phyloP scores from a whole-genome alignment of 202 grass and related monocot species.

The Panicum virgatum region DNA sequence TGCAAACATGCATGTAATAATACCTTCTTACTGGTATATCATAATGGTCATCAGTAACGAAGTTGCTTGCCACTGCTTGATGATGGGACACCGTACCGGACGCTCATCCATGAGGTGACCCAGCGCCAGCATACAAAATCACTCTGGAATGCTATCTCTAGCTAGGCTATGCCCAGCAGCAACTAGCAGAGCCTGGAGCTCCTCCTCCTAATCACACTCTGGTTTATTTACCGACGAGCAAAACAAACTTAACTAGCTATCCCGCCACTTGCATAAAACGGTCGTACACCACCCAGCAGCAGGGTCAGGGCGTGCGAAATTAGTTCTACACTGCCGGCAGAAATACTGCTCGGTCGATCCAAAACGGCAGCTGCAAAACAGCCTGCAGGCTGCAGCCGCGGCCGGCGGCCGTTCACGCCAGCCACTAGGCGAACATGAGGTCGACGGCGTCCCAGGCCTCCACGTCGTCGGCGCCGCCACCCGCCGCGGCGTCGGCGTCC shows the following conservation, averaged over 20 bases:
- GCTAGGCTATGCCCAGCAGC: not conserved
- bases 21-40: no score
- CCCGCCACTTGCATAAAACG: no score
- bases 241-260: not conserved
- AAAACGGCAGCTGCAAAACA: not conserved
- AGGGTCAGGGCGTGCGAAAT: no score
- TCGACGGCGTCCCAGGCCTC: constrained; percentile 44
- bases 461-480: not conserved
- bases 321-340: no score
- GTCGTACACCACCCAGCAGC: no score
- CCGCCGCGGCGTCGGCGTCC: not conserved
- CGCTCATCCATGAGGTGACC: not conserved
- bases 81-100: no score
- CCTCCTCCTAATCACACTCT: not conserved
- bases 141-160: not conserved
- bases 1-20: no score
- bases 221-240: not conserved
- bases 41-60: no score
- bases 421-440: constrained; percentile 31
- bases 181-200: not conserved
- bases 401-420: not conserved
- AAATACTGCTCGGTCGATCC: not conserved
- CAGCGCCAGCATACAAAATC: not conserved
- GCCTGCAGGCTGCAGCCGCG: not conserved
- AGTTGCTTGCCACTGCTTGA: no score